These are phyloP conservation scores for Fusarium marasasianum DNA, from an alignment of 2,329 filamentous ascomycete genomes.

Conservation along the genomic window DNA sequence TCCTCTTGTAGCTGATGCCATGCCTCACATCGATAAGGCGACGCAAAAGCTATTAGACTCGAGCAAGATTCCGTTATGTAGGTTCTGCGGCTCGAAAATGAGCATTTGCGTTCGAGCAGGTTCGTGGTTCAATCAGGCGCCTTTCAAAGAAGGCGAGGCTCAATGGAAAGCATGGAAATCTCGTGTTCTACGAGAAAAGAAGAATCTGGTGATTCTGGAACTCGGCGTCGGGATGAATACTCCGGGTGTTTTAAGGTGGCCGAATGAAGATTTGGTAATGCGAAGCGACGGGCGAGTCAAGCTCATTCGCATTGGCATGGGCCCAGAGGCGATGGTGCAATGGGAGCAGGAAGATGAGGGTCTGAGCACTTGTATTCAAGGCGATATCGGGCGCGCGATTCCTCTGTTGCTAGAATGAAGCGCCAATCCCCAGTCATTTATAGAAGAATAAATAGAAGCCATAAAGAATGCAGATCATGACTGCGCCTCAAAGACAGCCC, in stretches of 20 bases:
- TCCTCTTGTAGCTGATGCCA: slow-evolving; percentile 12
- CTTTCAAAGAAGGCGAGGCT: slow-evolving; percentile 20
- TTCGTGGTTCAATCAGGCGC: slow-evolving; percentile 29
- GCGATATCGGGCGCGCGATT: slow-evolving; percentile 12
- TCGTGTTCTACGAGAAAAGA: slow-evolving; percentile 5
- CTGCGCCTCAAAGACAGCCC: background rate
- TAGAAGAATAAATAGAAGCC: background rate
- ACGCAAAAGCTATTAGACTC: slow-evolving; percentile 26
- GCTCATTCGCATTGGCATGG: slow-evolving; percentile 32
- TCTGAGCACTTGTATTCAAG: slow-evolving; percentile 35
- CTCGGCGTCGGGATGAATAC: slow-evolving; percentile 39
- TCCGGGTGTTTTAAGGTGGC: slow-evolving; percentile 36
- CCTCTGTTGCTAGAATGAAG: background rate
- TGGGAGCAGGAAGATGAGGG: slow-evolving; percentile 31
- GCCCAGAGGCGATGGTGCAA: slow-evolving; percentile 31
- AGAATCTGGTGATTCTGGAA: slow-evolving; percentile 33
- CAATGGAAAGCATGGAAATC: slow-evolving; percentile 22
- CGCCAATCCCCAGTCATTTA: background rate
- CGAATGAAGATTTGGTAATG: slow-evolving; percentile 33
- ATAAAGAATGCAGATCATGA: background rate
- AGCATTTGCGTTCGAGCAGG: slow-evolving; percentile 35
- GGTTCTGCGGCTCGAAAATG: slow-evolving; percentile 35
- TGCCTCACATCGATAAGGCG: slow-evolving; percentile 8
- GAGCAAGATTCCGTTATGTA: slow-evolving; percentile 19
- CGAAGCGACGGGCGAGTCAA: slow-evolving; percentile 19